Conservation (phyloP, 768 basidiomycete genomes). For the Cystofilobasidium ferigula region DNA sequence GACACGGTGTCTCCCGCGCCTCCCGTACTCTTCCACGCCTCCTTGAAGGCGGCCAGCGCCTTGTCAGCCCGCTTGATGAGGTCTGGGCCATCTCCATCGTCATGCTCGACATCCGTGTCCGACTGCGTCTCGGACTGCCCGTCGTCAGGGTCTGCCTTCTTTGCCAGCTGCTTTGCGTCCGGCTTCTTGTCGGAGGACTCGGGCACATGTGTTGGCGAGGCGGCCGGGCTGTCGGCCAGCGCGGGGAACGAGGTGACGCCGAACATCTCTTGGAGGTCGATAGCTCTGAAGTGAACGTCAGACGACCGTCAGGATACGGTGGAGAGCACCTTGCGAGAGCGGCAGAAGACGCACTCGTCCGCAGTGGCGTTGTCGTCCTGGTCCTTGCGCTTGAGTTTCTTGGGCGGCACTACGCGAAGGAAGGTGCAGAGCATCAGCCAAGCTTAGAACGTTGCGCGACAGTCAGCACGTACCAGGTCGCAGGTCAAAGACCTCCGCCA, state of each 20-base stretch:
- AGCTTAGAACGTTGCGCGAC: not conserved
- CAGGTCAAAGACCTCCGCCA: conserved; percentile 59
- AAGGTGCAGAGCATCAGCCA: conserved; percentile 4
- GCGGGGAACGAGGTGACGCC: not conserved
- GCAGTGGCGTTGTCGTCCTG: conserved; percentile 40
- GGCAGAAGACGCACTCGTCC: conserved; percentile 34
- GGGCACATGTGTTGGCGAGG: too few species aligned
- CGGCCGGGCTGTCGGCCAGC: not conserved
- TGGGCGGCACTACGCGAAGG: not conserved
- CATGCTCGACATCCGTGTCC: not conserved
- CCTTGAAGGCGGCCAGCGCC: not conserved
- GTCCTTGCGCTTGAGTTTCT: conserved; percentile 48
- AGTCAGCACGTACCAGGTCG: conserved; percentile 51
- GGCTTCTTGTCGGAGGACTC: not conserved
- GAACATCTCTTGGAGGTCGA: not conserved
- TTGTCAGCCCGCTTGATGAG: not conserved
- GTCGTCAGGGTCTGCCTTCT: not conserved
- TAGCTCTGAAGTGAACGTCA: not conserved
- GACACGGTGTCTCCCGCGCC: not conserved
- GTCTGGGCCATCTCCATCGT: not conserved
- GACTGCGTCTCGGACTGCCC: not conserved
- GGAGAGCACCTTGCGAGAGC: too few species aligned
- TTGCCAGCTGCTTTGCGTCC: not conserved
- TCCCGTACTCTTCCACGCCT: not conserved
- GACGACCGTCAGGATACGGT: too few species aligned